Evolutionary conservation across 192 early-diverging fungal species (phyloP), one percentile per base, ranked within the genome.

Genomic region (Anaeromyces robustus): DNA sequence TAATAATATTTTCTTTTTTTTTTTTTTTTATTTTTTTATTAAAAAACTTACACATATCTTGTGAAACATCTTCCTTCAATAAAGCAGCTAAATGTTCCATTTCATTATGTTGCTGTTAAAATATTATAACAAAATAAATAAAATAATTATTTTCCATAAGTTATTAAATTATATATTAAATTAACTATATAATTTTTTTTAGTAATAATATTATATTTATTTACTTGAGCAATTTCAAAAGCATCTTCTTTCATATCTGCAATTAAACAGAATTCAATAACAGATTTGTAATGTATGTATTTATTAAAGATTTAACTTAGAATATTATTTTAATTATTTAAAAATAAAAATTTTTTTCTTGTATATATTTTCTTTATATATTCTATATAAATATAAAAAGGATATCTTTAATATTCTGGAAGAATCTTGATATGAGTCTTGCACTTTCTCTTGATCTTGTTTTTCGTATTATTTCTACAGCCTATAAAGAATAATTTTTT

Each of bases 231-330:
- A 22, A 90, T 82, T 82, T 88, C 86, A 81, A 90, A 90, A 11
- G 89, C 89, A 80, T 90, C 88, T 31, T 87, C 83, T 18, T 78
- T 80, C 88, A 90, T 90, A 19, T 87, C 89, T 6, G 89, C 88
- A 79, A 89, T 83, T 19, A 89, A 79, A 81, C 81, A 89, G 80
- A 90, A 90, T 81, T 90, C 89, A 6, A 90, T 84, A n/a, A 88
- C 88, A 17, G 86, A 82, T 77, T 85, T 80, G 78, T 87, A 89
- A 82, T 68, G 52, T 68, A 68, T 68, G 4, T 26, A 22, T 9
- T 7, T 26, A 9, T 68, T 68, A 68, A 68, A 26, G 18, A 52
- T 14, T 39, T 14, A 39, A n/a, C n/a, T n/a, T n/a, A n/a, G n/a
- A n/a, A n/a, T n/a, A n/a, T n/a, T n/a, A n/a, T n/a, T n/a, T n/a